A percentile compares a stretch with the other conserved stretches of the same genome.
phyloP scores from a whole-genome alignment of 1,284 basidiomycete genomes.

The Ustilago curta region DNA sequence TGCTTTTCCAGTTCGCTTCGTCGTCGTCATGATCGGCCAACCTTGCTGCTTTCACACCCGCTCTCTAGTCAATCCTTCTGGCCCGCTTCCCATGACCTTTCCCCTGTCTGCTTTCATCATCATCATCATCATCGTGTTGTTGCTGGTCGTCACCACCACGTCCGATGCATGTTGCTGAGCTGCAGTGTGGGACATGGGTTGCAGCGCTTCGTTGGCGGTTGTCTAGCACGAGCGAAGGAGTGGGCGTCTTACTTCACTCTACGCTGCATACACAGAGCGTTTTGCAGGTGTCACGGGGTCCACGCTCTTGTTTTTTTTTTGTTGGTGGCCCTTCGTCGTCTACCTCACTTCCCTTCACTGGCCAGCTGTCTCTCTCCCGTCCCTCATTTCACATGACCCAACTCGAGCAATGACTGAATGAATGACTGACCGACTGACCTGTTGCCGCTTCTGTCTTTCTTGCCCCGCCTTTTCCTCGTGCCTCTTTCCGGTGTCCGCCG shows the following conservation, averaged over 20 bases:
- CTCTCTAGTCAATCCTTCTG: neutral
- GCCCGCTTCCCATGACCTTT: neutral
- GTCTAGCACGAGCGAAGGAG: conserved; percentile 4
- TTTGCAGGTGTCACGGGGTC: conserved; percentile 3
- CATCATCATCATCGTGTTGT: neutral
- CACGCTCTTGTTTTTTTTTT: no score
- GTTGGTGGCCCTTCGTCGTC: neutral
- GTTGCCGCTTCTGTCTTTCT: conserved; percentile 5
- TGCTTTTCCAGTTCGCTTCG: neutral
- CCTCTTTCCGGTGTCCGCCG: conserved; percentile 8
- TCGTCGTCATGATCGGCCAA: conserved; percentile 13
- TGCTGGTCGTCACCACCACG: conserved; percentile 1
- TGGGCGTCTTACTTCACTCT: neutral
- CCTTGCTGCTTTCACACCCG: conserved; percentile 9
- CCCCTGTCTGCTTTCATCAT: neutral
- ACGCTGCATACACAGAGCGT: neutral
- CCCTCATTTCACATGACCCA: conserved; percentile 13
- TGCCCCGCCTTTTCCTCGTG: conserved; percentile 10
- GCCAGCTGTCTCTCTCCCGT: neutral
- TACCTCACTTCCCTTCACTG: neutral
- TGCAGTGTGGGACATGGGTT: neutral
- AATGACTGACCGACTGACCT: conserved; percentile 1
- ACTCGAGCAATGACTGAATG: neutral
- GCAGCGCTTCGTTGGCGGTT: neutral
- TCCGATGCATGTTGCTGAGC: neutral